Evolutionary conservation across 2,329 filamentous ascomycete species (phyloP), one percentile per base, ranked within the genome.

Genomic region (Pestalotiopsis sp.): DNA sequence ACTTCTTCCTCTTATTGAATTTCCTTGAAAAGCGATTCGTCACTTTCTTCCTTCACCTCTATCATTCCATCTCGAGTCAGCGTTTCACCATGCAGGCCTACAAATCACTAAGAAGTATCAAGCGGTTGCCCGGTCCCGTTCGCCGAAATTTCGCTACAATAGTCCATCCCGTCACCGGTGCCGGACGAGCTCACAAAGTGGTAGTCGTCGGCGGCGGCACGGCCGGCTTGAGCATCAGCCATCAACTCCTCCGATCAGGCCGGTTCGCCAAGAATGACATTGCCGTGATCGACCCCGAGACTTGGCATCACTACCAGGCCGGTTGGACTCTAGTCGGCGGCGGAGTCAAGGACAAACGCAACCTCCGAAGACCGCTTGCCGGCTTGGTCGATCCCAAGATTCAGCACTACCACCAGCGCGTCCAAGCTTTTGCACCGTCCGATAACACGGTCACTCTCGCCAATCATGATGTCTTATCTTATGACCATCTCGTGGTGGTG

Each of bases 201-300:
- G 25, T 66, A 12, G 27, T 66, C 9, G 57, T 66, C 4, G 65
- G 65, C 7, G 65, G 27, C 65, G 91, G 91, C 39, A 83, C 87
- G 13, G 91, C 90, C 49, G 91, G 91, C 62, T 78, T 92, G 14
- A 80, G 87, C 2, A 86, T 92, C 74, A 89, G 88, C 73, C 90
- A 92, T 74, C 91, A 93, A 79, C 85, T 93, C 3, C 84, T 92
- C 57, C 72, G 73, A 12, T 71, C 73, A 23, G 66, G 69, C 3
- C 70, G 72, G 38, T 73, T 78, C 31, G 72, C 74, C 17, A 76
- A 76, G 68, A 74, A 76, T 41, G 79, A 80, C 27, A 77, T 80
- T 57, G 79, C 78, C 65, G 78, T 80, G 65, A 60, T 80, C 20
- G 79, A 80, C 68, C 78, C 79, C 20, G 78, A 78, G n/a, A 68